These are phyloP conservation scores for Artemisia princeps DNA, from an alignment of 140 eudicot species.

Conservation along the genomic window DNA sequence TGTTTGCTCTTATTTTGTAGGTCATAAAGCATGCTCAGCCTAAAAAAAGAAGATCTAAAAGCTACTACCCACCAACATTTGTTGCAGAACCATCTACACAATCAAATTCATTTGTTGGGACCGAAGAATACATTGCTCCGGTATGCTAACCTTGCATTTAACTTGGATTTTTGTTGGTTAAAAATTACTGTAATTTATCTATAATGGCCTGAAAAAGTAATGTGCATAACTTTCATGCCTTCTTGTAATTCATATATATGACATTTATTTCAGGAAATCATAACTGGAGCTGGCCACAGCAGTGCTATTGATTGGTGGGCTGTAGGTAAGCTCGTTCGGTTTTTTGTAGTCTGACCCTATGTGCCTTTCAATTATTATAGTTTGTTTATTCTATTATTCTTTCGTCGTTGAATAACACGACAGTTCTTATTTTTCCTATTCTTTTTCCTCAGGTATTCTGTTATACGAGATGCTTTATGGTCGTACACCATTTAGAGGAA, in stretches of 20 bases:
- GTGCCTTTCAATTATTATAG: background rate
- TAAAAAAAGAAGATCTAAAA: conserved; percentile 59
- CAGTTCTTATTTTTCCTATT: background rate
- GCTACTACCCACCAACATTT: conserved; percentile 74
- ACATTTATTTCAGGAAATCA: conserved; percentile 67
- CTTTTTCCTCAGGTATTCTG: conserved; percentile 49
- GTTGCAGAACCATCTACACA: conserved; percentile 80
- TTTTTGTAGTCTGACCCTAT: background rate
- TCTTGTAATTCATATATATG: conserved; percentile 13
- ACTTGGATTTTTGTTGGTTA: conserved; percentile 1
- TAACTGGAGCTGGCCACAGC: conserved; percentile 87
- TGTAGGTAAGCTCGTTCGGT: conserved; percentile 58
- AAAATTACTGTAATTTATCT: background rate
- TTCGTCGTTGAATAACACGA: too few species aligned
- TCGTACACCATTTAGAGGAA: conserved; percentile 94
- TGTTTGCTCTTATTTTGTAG: conserved; percentile 33
- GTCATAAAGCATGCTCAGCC: conserved; percentile 60
- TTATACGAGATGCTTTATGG: conserved; percentile 93
- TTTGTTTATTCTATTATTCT: background rate
- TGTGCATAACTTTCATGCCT: background rate
- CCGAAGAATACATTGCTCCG: conserved; percentile 98
- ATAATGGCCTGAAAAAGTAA: background rate
- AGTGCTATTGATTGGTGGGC: conserved; percentile 99
- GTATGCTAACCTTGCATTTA: conserved; percentile 31
- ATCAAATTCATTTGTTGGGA: conserved; percentile 96